Conservation (phyloP, 441 rosid genomes). For the Eruca vesicaria region DNA sequence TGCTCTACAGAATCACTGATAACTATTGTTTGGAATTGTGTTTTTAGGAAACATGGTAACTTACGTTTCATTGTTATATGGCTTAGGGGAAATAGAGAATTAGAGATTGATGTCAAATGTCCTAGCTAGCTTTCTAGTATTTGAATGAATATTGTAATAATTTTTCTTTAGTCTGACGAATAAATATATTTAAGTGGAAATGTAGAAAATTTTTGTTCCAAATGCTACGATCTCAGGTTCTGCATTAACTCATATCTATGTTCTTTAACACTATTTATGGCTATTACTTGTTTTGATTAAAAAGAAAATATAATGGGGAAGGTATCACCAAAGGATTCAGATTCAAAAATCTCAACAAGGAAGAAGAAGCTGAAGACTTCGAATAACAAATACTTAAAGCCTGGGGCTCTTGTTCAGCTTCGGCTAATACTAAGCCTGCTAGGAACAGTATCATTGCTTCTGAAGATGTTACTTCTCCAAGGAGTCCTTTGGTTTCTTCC, state of each 20-base stretch:
- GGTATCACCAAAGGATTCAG: no score
- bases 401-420: no score
- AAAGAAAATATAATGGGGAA: no score
- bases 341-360: slow-evolving; percentile 43
- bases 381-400: no score
- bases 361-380: slow-evolving; percentile 57
- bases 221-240: no score
- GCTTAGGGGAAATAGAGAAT: background rate
- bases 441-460: slow-evolving; percentile 33
- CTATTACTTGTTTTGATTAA: no score
- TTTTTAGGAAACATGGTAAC: background rate
- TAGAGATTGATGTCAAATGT: background rate
- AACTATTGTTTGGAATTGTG: background rate
- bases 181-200: no score
- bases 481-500: slow-evolving; percentile 56
- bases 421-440: no score
- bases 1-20: background rate
- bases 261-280: no score
- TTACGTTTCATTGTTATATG: background rate
- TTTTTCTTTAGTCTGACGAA: background rate
- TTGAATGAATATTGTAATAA: background rate
- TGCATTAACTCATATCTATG: no score
- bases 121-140: background rate
- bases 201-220: no score
- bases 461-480: slow-evolving; percentile 40